Conservation (phyloP, 371 early-diverging fungal genomes). For the Mortierella sp. region DNA sequence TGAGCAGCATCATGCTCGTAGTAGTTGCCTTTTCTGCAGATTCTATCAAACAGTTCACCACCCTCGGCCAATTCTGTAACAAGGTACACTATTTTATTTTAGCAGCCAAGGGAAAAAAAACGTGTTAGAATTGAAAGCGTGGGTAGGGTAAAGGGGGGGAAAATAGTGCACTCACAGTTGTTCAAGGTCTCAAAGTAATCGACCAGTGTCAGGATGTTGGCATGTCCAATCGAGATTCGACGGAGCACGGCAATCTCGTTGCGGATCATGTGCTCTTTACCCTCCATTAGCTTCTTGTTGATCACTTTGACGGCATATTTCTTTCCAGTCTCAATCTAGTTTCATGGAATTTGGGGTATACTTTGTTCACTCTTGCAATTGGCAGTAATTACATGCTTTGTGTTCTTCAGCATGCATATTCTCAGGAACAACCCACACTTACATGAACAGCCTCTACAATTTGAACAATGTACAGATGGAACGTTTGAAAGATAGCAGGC, state of each 20-base stretch:
- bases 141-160: background rate
- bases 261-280: slow-evolving; percentile 90
- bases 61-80: slow-evolving; percentile 89
- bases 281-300: slow-evolving; percentile 90
- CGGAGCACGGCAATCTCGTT: slow-evolving; percentile 91
- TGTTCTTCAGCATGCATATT: too few species aligned
- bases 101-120: background rate
- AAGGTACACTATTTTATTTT: too few species aligned
- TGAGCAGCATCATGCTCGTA: slow-evolving; percentile 80
- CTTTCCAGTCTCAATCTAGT: slow-evolving; percentile 86
- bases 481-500: too few species aligned
- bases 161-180: slow-evolving; percentile 70
- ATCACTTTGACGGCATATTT: slow-evolving; percentile 93
- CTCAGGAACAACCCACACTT: slow-evolving; percentile 22
- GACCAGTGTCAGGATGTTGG: slow-evolving; percentile 86
- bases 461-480: too few species aligned
- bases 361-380: too few species aligned
- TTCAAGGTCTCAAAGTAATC: slow-evolving; percentile 95
- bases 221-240: slow-evolving; percentile 87
- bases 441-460: slow-evolving; percentile 60
- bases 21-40: slow-evolving; percentile 82
- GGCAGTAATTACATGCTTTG: too few species aligned
- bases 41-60: slow-evolving; percentile 90
- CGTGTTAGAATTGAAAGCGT: background rate
- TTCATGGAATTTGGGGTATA: too few species aligned